Evolutionary conservation across 1,284 basidiomycete species (phyloP), one percentile per base, ranked within the genome.

Genomic region (Cutaneotrichosporon cavernicola): DNA sequence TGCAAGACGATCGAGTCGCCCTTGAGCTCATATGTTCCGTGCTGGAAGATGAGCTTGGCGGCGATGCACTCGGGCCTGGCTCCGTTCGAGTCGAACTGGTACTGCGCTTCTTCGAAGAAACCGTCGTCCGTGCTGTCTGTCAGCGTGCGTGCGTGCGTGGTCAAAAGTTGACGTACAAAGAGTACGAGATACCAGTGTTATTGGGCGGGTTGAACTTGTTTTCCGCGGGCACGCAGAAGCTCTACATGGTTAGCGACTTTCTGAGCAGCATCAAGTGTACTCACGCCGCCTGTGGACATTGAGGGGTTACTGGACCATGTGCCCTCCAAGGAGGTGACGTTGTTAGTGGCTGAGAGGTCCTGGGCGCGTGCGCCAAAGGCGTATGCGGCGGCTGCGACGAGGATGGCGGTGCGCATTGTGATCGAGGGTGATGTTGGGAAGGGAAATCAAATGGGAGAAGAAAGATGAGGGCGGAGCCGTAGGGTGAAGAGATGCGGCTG

Each of bases 71-170:
- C 49, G 36, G 78, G 80, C 65, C 78, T 76, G 34, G 69, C 36
- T 5, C 76, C 92, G 79, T 96, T 97, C 63, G 87, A 82, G 47
- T 83, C 85, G 82, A 94, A 94, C 58, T 91, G 86, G 80, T 94
- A 97, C 72, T 90, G 88, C 22, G 92, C 86, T 76, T 91, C 85
- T 80, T 97, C 94, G 70, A 90, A 97, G 82, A 81, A 90, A 7
- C 89, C 89, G 68, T 89, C 87, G 58, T 82, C 75, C 66, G 81
- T 81, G 75, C 80, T 91, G 67, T n/a, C 30, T 38, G 64, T 64
- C 36, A 66, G 64, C 13, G 31, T 36, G 40, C 26, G 26, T 36
- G 40, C 26, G 26, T 49, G 32, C 5, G 21, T 4, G n/a, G 40
- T n/a, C 21, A 13, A 9, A 21, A 22, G 7, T 8, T 9, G 10